Evolutionary conservation across 768 basidiomycete genomes (phyloP).

Genomic region (Amanita polypyramis): DNA sequence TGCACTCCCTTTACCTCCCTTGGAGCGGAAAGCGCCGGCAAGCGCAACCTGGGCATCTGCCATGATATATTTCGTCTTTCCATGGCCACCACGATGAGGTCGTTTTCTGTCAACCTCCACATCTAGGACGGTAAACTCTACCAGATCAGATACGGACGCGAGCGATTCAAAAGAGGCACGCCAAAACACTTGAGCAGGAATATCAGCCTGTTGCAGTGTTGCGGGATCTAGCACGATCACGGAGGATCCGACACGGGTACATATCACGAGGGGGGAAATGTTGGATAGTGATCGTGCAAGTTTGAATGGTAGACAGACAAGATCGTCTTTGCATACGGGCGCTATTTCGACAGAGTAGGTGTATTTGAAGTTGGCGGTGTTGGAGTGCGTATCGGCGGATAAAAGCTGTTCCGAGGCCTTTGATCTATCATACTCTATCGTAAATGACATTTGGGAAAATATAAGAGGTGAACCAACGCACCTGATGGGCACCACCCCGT

Average conservation of each 20-base stretch:
- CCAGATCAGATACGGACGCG: conserved; percentile 72
- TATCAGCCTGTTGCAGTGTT: conserved; percentile 76
- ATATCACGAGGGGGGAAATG: conserved; percentile 81
- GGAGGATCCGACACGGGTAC: conserved; percentile 86
- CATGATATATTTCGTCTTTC: conserved; percentile 65
- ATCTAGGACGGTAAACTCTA: conserved; percentile 93
- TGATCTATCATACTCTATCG: conserved; percentile 49
- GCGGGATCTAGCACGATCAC: conserved; percentile 85
- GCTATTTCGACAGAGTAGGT: conserved; percentile 97
- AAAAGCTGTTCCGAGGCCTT: conserved; percentile 93
- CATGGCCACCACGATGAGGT: conserved; percentile 12
- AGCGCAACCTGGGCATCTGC: conserved; percentile 79
- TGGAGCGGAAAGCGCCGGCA: conserved; percentile 66
- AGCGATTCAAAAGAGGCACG: conserved; percentile 82
- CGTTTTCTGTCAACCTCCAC: conserved; percentile 61
- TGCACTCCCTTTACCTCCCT: conserved; percentile 12
- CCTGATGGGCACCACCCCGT: conserved; percentile 69
- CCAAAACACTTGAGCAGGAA: conserved; percentile 78
- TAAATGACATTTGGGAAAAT: background rate
- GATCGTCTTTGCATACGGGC: conserved; percentile 96
- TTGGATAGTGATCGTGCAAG: conserved; percentile 78
- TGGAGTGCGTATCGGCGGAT: conserved; percentile 85
- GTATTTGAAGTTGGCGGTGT: conserved; percentile 93
- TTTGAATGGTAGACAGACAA: conserved; percentile 80
- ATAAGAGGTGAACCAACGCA: background rate